Conservation (phyloP, 2,329 filamentous ascomycete genomes). For the Clonostachys solani region DNA sequence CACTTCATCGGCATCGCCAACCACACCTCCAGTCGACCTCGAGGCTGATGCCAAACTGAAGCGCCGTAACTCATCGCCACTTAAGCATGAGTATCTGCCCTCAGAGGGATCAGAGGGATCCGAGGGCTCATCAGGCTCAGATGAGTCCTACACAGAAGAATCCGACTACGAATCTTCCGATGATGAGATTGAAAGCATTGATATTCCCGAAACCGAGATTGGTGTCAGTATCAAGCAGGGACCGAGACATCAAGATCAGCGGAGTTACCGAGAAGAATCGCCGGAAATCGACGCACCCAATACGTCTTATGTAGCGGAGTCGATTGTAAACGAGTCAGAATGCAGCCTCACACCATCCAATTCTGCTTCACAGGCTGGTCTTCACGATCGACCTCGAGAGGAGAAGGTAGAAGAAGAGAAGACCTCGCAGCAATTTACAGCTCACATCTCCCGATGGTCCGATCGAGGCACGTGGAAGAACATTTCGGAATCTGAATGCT, state of each 20-base stretch:
- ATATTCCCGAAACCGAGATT: conserved; percentile 54
- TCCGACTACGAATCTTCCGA: conserved; percentile 43
- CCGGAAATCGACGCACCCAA: background rate
- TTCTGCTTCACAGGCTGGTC: conserved; percentile 69
- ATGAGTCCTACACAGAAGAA: conserved; percentile 48
- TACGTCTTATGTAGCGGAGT: conserved; percentile 21
- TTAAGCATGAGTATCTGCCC: conserved; percentile 96
- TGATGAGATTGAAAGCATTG: conserved; percentile 56
- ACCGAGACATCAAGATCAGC: background rate
- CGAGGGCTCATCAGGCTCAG: conserved; percentile 47
- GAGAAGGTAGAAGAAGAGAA: conserved; percentile 30
- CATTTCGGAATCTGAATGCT: conserved; percentile 44
- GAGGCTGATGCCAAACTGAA: conserved; percentile 41
- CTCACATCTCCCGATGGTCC: conserved; percentile 58
- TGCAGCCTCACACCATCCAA: conserved; percentile 73
- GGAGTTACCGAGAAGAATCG: background rate
- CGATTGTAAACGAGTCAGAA: conserved; percentile 40
- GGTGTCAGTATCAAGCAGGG: conserved; percentile 48
- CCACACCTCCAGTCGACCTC: conserved; percentile 42
- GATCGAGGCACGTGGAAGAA: conserved; percentile 59
- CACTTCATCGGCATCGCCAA: conserved; percentile 5
- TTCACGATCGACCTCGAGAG: conserved; percentile 39
- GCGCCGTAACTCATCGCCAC: conserved; percentile 80
- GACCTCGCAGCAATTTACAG: conserved; percentile 37
- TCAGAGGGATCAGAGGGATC: conserved; percentile 64